Evolutionary conservation across 2,329 filamentous ascomycete species (phyloP).

Genomic region (Pseudogymnoascus sp.): DNA sequence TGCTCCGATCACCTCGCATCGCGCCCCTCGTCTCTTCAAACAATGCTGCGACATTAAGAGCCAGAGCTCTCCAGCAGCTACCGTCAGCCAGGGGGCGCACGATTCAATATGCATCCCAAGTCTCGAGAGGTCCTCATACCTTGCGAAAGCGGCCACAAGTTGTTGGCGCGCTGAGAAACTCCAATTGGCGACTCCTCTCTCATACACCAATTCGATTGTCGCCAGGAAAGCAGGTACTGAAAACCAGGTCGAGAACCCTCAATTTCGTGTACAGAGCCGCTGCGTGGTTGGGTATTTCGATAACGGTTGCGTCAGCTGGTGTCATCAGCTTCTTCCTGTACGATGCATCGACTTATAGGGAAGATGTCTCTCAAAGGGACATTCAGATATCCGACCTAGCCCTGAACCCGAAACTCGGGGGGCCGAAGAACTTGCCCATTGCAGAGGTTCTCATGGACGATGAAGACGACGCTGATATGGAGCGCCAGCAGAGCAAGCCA

Average conservation of each 20-base stretch:
- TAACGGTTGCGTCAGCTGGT: conserved; percentile 58
- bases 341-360: conserved; percentile 83
- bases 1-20: background rate
- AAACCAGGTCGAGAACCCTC: conserved; percentile 38
- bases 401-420: conserved; percentile 70
- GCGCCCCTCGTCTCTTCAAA: background rate
- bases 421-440: conserved; percentile 92
- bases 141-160: background rate
- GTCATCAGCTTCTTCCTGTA: conserved; percentile 86
- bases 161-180: background rate
- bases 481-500: conserved; percentile 73
- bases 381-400: conserved; percentile 79
- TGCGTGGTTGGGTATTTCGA: conserved; percentile 64
- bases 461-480: conserved; percentile 65
- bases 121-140: background rate
- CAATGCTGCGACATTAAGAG: background rate
- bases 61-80: background rate
- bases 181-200: conserved; percentile 13
- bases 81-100: background rate
- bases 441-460: conserved; percentile 83
- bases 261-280: conserved; percentile 62
- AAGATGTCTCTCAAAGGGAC: conserved; percentile 57
- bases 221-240: conserved; percentile 45
- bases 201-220: conserved; percentile 25
- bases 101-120: conserved; percentile 2